Base-by-base conservation (phyloP, 1,284 basidiomycete genomes). In the Rhodotorula sp. region DNA sequence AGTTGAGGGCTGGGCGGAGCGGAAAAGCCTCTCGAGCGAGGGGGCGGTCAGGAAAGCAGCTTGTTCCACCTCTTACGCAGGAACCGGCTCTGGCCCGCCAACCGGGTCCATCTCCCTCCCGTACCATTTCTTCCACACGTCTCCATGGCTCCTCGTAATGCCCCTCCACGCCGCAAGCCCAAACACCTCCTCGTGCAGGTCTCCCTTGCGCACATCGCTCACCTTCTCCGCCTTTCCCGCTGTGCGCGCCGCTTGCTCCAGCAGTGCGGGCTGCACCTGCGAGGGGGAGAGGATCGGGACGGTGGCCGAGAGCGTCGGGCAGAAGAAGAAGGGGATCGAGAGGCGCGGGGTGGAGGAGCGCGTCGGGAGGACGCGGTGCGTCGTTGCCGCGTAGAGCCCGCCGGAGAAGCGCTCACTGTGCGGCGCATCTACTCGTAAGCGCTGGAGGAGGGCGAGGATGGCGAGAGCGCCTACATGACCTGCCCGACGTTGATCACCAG, bases 241-340 rank as follows among this genome's bases (percentile, higher is more conserved):
- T 10, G 44, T 55, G 9, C 51, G 32, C 29, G 32, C 48, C 22
- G 55, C 48, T 0, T 32, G 34, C 2, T 36, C 59, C 21, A 61
- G 53, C 8, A 66, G 34, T 2, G 59, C 34, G 21, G 66, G 69
- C 27, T 68, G 69, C 13, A 74, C 44, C 13, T 56, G 19, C 1
- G 44, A 15, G 12, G 36, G 50, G 0, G 55, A 51, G 53, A 74
- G 56, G 10, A 70, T 61, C 22, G 27, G 59, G 25, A 74, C 36
- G 19, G 29, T n/a, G 5, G 72, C 12, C 19, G 44, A 8, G 39
- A 74, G 70, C 17, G 36, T 44, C 0, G 72, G 72, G 34, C 37
- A 71, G 72, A 64, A 71, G 66, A 74, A 74, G 66, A 74, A 74
- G 37, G 72, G 72, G 61, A 74, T 74, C 15, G 69, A 71, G 51